Conservation (phyloP, 495 filamentous ascomycete genomes). For the Lophiostoma macrostomum region DNA sequence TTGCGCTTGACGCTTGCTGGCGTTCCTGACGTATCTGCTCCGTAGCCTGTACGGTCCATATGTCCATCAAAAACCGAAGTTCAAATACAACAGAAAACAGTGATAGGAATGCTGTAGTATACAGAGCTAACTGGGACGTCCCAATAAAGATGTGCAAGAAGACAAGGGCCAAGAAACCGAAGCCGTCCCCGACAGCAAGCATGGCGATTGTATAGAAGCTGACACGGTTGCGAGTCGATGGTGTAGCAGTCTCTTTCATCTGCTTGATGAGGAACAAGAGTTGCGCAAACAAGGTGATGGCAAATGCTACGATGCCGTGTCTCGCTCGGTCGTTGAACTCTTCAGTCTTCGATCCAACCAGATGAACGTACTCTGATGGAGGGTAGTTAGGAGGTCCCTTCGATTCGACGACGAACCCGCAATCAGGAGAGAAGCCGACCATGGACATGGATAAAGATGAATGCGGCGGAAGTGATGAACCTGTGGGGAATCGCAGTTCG, state of each 20-base stretch:
- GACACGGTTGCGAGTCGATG: slow-evolving; percentile 87
- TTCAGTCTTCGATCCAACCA: slow-evolving; percentile 76
- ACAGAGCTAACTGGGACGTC: slow-evolving; percentile 24
- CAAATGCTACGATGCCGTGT: slow-evolving; percentile 64
- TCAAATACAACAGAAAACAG: slow-evolving; percentile 68
- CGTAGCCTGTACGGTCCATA: slow-evolving; percentile 82
- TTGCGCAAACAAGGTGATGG: slow-evolving; percentile 62
- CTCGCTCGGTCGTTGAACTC: slow-evolving; percentile 64
- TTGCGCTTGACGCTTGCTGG: slow-evolving; percentile 37
- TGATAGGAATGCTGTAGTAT: slow-evolving; percentile 59
- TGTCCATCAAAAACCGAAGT: slow-evolving; percentile 82
- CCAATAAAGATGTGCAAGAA: slow-evolving; percentile 61
- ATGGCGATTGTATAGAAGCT: slow-evolving; percentile 84
- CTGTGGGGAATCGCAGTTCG: slow-evolving; percentile 81
- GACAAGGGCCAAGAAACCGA: slow-evolving; percentile 59
- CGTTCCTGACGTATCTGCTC: slow-evolving; percentile 63
- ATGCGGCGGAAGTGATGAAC: slow-evolving; percentile 63
- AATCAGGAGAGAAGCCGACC: slow-evolving; percentile 89
- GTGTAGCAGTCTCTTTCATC: slow-evolving; percentile 87
- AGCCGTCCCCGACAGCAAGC: slow-evolving; percentile 84
- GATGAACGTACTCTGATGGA: slow-evolving; percentile 61
- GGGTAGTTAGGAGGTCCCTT: slow-evolving; percentile 74
- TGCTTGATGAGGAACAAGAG: slow-evolving; percentile 74
- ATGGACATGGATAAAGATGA: slow-evolving; percentile 78
- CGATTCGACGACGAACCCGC: slow-evolving; percentile 84